Evolutionary conservation across 106 monocot genomes (phyloP), one percentile per base, ranked within the genome.

Genomic region (Agapanthus africanus): DNA sequence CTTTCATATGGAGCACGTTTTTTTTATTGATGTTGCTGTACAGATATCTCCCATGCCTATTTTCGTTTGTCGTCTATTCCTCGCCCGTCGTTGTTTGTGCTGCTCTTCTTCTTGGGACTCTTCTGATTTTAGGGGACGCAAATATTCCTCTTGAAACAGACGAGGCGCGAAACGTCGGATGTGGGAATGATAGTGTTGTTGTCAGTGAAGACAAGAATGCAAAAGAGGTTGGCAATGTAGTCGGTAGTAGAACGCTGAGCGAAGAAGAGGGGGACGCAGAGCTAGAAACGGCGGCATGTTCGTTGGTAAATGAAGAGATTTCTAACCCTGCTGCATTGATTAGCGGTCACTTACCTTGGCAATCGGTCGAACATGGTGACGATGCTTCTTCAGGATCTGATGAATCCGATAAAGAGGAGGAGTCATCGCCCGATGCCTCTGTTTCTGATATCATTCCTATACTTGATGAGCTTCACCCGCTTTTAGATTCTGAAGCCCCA

Each of bases 381-480:
- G n/a, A n/a, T n/a, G n/a, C n/a, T n/a, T n/a, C n/a, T n/a, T n/a
- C n/a, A n/a, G n/a, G n/a, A n/a, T n/a, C n/a, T n/a, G n/a, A n/a
- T n/a, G 79, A 79, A 68, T 84, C 84, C 9, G 78, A 86, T 78
- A 23, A 67, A n/a, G 78, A 79, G 27, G 83, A 83, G 54, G 82
- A 79, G 26, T 90, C 82, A 18, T 90, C 86, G 56, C 79, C 83
- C 32, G 81, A 82, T 81, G 75, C 81, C 38, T 87, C 94, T 19
- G 81, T 84, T 72, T 50, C 85, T 15, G 91, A 88, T 32, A 74
- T 86, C 28, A 44, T 78, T 59, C 91, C 95, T 7, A 86, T 86
- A 77, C 91, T 88, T 69, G 83, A 91, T 59, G 86, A 91, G 52
- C 81, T 95, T 63, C 88, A 91, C 71, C 91, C 91, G 33, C 80